Evolutionary conservation across 768 basidiomycete genomes (phyloP), one percentile per base, ranked within the genome.

Genomic region (Tephrocybe rancida): DNA sequence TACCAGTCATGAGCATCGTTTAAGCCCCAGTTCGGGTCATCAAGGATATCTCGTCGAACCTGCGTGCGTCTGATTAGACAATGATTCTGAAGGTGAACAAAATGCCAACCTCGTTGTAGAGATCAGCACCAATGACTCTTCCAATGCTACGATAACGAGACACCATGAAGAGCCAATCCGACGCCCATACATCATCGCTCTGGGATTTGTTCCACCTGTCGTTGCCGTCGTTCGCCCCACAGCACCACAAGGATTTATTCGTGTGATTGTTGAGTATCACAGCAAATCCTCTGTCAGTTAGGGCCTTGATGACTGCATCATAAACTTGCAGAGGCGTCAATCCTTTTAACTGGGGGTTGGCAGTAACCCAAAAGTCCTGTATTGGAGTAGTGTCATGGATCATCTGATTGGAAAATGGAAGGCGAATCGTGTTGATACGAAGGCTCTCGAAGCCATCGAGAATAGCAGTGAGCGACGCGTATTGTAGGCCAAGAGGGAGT

Each of bases 331-430:
- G 34, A 29, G 50, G 55, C 6, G 58, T 53, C 42, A 59, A 41
- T 14, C 55, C 58, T 27, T 32, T 50, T 1, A 59, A 34, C 43
- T 56, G 50, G 29, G 54, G 48, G 13, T 59, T 59, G 34, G 54
- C 58, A 8, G 39, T 25, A 3, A 59, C 51, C 58, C 51, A 56
- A 30, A 37, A 30, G 34, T 55, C 55, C 30, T 56, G 47, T 29
- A 59, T 24, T 8, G 45, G 47, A 9, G 47, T 43, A 21, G 50
- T 52, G 50, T 59, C 58, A 19, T 56, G 58, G 18, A 59, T 59
- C 58, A 59, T 59, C 48, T 59, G 37, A 48, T 59, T 59, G 43
- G 58, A 59, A 35, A 59, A 59, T 11, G 51, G 55, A 21, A 59
- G 30, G 10, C 51, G 58, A 25, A 56, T 46, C 3, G 55, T 53